Evolutionary conservation across 306 rosid species (phyloP).

Genomic region (Inga oerstediana): DNA sequence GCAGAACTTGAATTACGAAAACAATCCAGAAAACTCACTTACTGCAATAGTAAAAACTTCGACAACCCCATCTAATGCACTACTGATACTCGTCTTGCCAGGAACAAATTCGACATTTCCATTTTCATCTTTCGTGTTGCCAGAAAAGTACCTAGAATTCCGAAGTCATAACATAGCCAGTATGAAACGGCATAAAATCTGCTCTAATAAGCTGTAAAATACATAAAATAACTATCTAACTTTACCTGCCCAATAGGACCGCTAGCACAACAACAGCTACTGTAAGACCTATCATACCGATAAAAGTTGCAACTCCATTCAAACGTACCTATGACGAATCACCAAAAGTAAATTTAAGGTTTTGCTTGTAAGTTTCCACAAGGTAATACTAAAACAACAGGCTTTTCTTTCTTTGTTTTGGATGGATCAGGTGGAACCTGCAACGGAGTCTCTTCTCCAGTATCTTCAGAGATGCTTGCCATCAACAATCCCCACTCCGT

Average conservation of each 20-base stretch:
- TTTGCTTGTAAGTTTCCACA: slow-evolving; percentile 12
- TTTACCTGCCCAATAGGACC: slow-evolving; percentile 82
- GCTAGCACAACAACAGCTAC: slow-evolving; percentile 86
- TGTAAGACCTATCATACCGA: slow-evolving; percentile 89
- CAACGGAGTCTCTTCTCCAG: slow-evolving; percentile 96
- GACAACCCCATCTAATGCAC: slow-evolving; percentile 62
- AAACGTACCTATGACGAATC: slow-evolving; percentile 77
- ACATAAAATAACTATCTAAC: slow-evolving; percentile 8
- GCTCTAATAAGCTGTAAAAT: not conserved
- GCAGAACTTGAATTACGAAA: not conserved
- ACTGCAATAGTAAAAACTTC: slow-evolving; percentile 93
- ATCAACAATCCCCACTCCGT: slow-evolving; percentile 99
- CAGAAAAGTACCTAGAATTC: slow-evolving; percentile 74
- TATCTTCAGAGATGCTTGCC: slow-evolving; percentile 99
- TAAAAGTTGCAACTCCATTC: slow-evolving; percentile 98
- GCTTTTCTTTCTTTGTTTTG: slow-evolving; percentile 25
- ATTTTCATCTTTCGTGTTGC: slow-evolving; percentile 50
- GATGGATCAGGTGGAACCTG: slow-evolving; percentile 62
- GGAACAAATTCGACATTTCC: slow-evolving; percentile 54
- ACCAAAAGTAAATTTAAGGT: slow-evolving; percentile 36
- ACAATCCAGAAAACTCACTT: slow-evolving; percentile 51
- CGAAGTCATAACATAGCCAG: slow-evolving; percentile 35
- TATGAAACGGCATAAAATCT: slow-evolving; percentile 30
- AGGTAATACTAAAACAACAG: slow-evolving; percentile 28
- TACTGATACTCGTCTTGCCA: slow-evolving; percentile 60